Evolutionary conservation across 495 filamentous ascomycete genomes (phyloP), one percentile per base, ranked within the genome.

Genomic region (Lichina pygmaea): DNA sequence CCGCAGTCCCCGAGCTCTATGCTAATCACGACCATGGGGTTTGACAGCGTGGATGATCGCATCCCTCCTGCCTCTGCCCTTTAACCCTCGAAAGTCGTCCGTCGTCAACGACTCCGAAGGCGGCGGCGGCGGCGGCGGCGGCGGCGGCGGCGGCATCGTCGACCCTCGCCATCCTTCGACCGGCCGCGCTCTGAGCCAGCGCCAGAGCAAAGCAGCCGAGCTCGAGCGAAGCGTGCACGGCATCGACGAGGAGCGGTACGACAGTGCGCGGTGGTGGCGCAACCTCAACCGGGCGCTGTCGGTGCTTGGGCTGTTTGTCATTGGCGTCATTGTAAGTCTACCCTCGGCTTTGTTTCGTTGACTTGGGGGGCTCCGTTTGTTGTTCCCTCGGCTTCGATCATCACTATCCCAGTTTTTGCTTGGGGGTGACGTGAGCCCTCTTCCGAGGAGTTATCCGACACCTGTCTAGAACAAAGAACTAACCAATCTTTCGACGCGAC

Each of bases 221-320:
- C 54, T 64, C 42, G 54, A 52, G 41, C 36, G 45, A 8, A n/a
- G 41, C n/a, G 10, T 24, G 7, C 31, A 37, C n/a, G 52, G 54
- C 31, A 52, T 72, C 17, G 75, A 82, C 50, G 71, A 75, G 43
- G 64, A 65, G 37, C 67, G 70, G 43, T 82, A 81, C 55, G 68
- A 81, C 52, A 93, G 83, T 55, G 83, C 83, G 10, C 67, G 71
- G 36, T 94, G 86, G 85, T 95, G 89, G 89, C 70, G 89, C 48
- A 79, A 72, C 48, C 65, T 94, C 41, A 97, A 97, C 58, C 75
- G 84, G 39, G 69, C 75, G 53, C 86, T 97, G 82, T 73, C 75
- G 44, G 59, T 80, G 38, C 53, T 91, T 42, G 89, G 89, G 12
- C 55, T 89, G 11, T 60, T 79, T 46, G 71, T 97, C 33, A 70